Evolutionary conservation across 1,139 yeast species (phyloP), one percentile per base, ranked within the genome.

Genomic region (Kodamaea sp.): DNA sequence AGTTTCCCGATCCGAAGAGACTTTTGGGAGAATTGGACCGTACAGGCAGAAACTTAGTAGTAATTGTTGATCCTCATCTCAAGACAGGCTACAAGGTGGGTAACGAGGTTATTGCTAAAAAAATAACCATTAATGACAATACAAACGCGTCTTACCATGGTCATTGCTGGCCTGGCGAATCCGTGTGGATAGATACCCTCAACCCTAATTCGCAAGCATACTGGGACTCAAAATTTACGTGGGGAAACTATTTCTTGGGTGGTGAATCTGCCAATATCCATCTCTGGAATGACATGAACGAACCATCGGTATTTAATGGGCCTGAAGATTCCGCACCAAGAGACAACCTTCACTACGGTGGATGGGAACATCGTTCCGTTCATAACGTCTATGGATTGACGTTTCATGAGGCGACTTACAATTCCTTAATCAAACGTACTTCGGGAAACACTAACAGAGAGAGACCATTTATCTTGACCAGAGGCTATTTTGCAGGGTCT

Each of bases 251-350:
- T 22, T 58, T 60, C 29, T 69, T 80, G 44, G 80, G 82, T 0
- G 64, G 71, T 22, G 67, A 79, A 16, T 47, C 61, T 6, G 59
- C 69, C 6, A 92, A 92, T 51, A 57, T 89, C 35, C 84, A 83
- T 51, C 66, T 94, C 20, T 92, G 99, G 99, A 94, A 92, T 58
- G 98, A 94, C 58, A 92, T 92, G 99, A 88, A 86, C 60, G 99
- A 92, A 60, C 97, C 97, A 0, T 87, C 97, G 0, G 84, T 92
- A 3, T 94, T 92, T 57, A 78, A 83, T 49, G 98, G 97, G 0
- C 96, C 97, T 1, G 99, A 92, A 57, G 88, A 96, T 1, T 67
- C 95, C 1, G 79, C 92, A 26, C 95, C 94, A 27, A 84, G 83
- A 51, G 95, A 89, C 57, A 65, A 76, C 27, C 49, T 90, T 18